Conservation (phyloP, 495 filamentous ascomycete genomes). For the Aspergillus bridgeri region DNA sequence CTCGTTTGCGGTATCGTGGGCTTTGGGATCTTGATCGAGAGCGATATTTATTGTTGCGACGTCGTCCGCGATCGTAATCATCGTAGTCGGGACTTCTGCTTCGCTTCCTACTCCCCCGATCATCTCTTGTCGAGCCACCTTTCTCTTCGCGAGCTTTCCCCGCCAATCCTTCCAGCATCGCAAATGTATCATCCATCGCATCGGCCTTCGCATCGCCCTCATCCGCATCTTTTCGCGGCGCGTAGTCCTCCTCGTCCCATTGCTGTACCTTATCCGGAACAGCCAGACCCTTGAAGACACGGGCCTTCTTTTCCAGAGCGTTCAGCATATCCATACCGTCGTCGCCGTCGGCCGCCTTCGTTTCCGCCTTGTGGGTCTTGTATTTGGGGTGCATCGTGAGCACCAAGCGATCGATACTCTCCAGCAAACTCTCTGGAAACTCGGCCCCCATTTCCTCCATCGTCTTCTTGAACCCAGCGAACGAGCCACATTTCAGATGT, state of each 20-base stretch:
- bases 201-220: constrained; percentile 44
- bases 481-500: constrained; percentile 67
- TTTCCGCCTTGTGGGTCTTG: constrained; percentile 47
- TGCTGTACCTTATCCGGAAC: constrained; percentile 73
- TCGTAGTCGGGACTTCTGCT: constrained; percentile 69
- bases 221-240: constrained; percentile 19
- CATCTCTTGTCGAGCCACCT: constrained; percentile 26
- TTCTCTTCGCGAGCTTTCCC: constrained; percentile 55
- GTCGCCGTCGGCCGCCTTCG: constrained; percentile 13
- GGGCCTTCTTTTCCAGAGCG: constrained; percentile 61
- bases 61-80: constrained; percentile 50
- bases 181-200: constrained; percentile 91
- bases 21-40: constrained; percentile 57
- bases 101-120: constrained; percentile 58
- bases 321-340: constrained; percentile 40
- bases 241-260: constrained; percentile 52
- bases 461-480: constrained; percentile 66
- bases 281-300: constrained; percentile 84
- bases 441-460: constrained; percentile 76
- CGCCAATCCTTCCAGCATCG: constrained; percentile 81
- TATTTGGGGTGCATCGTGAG: constrained; percentile 87
- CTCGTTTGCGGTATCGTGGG: constrained; percentile 42
- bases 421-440: constrained; percentile 83
- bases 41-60: constrained; percentile 50
- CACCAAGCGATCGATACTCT: constrained; percentile 86